Evolutionary conservation across 2,329 filamentous ascomycete genomes (phyloP), one percentile per base, ranked within the genome.

Genomic region (Beauveria bassiana): DNA sequence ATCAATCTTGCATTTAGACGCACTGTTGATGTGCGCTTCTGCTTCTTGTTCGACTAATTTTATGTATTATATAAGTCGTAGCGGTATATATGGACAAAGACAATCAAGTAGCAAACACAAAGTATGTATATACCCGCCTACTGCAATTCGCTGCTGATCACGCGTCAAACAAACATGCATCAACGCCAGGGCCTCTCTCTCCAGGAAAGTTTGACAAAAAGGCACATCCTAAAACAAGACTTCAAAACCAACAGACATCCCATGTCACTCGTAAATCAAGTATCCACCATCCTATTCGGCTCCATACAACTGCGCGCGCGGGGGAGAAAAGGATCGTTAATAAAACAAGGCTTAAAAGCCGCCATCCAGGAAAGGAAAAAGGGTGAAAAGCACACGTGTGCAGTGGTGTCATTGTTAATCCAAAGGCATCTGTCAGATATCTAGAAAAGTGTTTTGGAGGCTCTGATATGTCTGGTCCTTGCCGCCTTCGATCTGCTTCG

Each of bases 401-500:
- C 20, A 24, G 8, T 51, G 28, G 1, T 3, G 28, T 42, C 20
- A 16, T 28, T 40, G 42, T 16, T 61, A 47, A 38, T 62, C 60
- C 54, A 52, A 57, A 57, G 46, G 43, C 18, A 45, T 52, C 24
- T 59, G 18, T 34, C 7, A 26, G 8, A n/a, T 45, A 38, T 45
- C 34, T 14, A 59, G 34, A 59, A 59, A 46, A 20, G 24, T 26
- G 12, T 9, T 38, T 12, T 7, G 16, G n/a, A 31, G 20, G 14
- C 34, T 50, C 31, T 1, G 4, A 18, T 12, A 24, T 40, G 49
- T 22, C 26, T 45, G 50, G 31, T 49, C 31, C n/a, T 38, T 40
- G 51, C 50, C n/a, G 18, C 22, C 53, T 46, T 58, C 57, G 16
- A 59, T 62, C 28, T 54, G 53, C 38, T 58, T 59, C 24, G 43